Base-by-base conservation (phyloP, 805 yeast genomes). In the Komagataella mondaviorum region DNA sequence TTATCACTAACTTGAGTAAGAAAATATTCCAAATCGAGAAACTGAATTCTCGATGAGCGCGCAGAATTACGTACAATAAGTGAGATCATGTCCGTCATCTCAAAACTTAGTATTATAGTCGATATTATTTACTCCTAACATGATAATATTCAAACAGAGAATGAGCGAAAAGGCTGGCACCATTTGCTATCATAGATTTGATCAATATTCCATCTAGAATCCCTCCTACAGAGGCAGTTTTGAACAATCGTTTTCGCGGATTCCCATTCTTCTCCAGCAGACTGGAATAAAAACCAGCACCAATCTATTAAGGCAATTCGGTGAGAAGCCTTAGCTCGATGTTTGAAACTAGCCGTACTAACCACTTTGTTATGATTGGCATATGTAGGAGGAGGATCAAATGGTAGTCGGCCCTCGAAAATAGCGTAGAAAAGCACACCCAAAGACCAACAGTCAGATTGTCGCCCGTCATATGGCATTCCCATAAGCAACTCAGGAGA, bases 401-500 rank as follows among this genome's bases (percentile, higher is more conserved):
- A 93, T 4, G 99, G 99, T 48, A 93, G 70, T 52, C 96, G 65
- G 46, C 88, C 82, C 60, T 93, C 99, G 59, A 93, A 64, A 23
- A 91, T 68, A 1, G 95, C 80, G 60, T 89, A 93, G 1, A 90
- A 67, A n/a, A 90, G 70, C 2, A 93, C 98, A 2, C 99, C 99
- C 7, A 90, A 65, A 1, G 97, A 88, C 99, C 99, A 93, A 17
- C 90, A 72, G 64, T 93, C 99, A 49, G 93, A 84, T 56, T 87
- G 80, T 50, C 85, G 76, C 10, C 99, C 99, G 60, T 91, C 91
- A 61, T 93, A 93, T 6, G 88, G 84, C 52, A 87, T 72, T 1
- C 98, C 98, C 80, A 93, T 78, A 44, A 93, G 69, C 22, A 93
- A 68, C 61, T 93, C 99, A 0, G 99, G 99, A 0, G 96, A 84